phyloP scores from a whole-genome alignment of 805 yeast genomes.

The Zygotorulaspora chibaensis region DNA sequence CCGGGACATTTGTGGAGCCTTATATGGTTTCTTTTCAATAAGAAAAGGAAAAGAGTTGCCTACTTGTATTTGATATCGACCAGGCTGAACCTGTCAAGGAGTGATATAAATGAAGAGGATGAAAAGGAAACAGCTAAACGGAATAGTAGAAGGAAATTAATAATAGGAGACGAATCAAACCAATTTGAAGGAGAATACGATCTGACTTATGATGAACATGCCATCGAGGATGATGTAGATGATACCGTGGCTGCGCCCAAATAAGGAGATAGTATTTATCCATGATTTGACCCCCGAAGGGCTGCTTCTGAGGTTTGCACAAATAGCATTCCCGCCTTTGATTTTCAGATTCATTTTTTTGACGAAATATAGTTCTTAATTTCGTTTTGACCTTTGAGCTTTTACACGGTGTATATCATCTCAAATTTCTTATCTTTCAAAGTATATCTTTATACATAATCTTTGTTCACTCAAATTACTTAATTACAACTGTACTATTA shows the following conservation, averaged over 20 bases:
- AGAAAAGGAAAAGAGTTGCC: conserved; percentile 86
- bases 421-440: too few relatives aligned
- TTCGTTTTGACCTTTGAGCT: too few relatives aligned
- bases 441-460: background rate
- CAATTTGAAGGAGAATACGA: conserved; percentile 46
- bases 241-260: conserved; percentile 9
- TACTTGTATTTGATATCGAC: conserved; percentile 68
- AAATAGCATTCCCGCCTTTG: background rate
- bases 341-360: background rate
- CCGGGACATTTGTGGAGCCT: conserved; percentile 44
- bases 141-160: conserved; percentile 26
- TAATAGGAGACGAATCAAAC: conserved; percentile 39
- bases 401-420: too few relatives aligned
- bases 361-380: too few relatives aligned
- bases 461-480: background rate
- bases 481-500: background rate
- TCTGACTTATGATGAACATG: conserved; percentile 40
- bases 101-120: conserved; percentile 40
- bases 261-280: background rate
- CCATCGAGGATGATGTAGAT: conserved; percentile 36
- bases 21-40: conserved; percentile 90
- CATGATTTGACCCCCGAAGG: too few relatives aligned
- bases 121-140: conserved; percentile 20
- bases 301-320: too few relatives aligned
- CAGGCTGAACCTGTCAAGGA: conserved; percentile 37